Evolutionary conservation across 345 rosid species (phyloP).

Genomic region (Eucalyptus sp.): DNA sequence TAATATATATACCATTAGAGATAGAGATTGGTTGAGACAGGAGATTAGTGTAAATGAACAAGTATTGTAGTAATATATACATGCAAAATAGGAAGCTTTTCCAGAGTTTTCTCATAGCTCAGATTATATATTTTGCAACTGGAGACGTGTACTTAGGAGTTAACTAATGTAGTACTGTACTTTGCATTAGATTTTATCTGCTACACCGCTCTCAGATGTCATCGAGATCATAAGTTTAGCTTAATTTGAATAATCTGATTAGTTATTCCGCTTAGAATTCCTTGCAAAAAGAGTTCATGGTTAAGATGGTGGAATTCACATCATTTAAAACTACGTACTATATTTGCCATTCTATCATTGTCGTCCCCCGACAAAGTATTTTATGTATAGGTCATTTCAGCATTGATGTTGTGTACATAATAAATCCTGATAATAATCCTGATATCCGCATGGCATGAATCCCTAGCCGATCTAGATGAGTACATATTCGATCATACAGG

Average conservation of each 20-base stretch:
- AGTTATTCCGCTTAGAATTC: not conserved
- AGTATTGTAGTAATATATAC: not conserved
- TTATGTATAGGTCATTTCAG: not conserved
- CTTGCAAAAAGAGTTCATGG: not conserved
- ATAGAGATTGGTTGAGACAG: not conserved
- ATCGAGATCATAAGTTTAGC: not conserved
- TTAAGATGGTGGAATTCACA: not conserved
- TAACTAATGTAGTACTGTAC: not conserved
- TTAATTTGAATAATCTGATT: not conserved
- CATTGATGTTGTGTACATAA: not conserved
- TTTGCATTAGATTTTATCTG: not conserved
- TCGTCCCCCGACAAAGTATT: not conserved
- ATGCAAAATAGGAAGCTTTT: not conserved
- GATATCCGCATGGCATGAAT: not conserved
- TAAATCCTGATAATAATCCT: not conserved
- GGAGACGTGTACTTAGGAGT: not conserved
- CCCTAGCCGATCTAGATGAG: not conserved
- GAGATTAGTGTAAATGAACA: not conserved
- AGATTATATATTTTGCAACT: not conserved
- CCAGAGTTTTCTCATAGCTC: not conserved
- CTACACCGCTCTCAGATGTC: not conserved
- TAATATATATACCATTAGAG: not conserved
- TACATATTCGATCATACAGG: not conserved
- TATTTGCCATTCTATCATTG: not conserved
- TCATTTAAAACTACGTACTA: not conserved